Evolutionary conservation across 163 green algal species (phyloP), one percentile per base, ranked within the genome.

Genomic region (Smithsoniella earleae): DNA sequence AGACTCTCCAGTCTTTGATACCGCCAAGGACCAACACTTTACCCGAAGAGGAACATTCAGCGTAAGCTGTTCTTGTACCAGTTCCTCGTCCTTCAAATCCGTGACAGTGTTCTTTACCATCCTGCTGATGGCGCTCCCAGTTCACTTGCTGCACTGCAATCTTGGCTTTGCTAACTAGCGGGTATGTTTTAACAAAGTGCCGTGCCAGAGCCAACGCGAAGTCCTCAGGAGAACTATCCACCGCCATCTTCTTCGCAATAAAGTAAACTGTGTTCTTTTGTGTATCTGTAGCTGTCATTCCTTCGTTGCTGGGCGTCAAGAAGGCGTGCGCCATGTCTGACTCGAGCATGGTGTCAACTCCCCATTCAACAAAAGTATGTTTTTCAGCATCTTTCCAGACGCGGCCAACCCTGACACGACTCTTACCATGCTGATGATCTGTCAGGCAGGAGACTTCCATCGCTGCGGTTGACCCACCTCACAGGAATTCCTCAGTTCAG

Each of bases 231-330:
- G 78, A 86, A 81, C 87, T 92, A 1, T 78, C 75, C 74, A 81
- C 36, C 18, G 36, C 38, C 74, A 91, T 84, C n/a, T 83, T 76
- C 82, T 98, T 95, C 1, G 92, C 93, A 0, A 98, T 79, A 5
- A 89, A 87, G 75, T 98, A 98, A 20, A 92, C 90, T 36, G 82
- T 89, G 76, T 97, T 97, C 76, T 96, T 97, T 77, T 93, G 86
- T 2, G 92, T 96, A 81, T 97, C 92, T 0, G 92, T 97, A 16
- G 92, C 79, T 1, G 89, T 96, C 88, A 94, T 94, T 72, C 82
- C 86, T 1, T 36, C 77, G 64, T 95, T 94, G 46, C 74, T 81
- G 10, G 82, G 74, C 4, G 84, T 80, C 16, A 84, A 20, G 74
- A 86, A 95, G 0, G 87, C 84, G 36, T 90, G 82, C 40, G 82